These are phyloP conservation scores for Chytridiales sp. DNA, from an alignment of 371 early-diverging fungal species.

Conservation along the genomic window DNA sequence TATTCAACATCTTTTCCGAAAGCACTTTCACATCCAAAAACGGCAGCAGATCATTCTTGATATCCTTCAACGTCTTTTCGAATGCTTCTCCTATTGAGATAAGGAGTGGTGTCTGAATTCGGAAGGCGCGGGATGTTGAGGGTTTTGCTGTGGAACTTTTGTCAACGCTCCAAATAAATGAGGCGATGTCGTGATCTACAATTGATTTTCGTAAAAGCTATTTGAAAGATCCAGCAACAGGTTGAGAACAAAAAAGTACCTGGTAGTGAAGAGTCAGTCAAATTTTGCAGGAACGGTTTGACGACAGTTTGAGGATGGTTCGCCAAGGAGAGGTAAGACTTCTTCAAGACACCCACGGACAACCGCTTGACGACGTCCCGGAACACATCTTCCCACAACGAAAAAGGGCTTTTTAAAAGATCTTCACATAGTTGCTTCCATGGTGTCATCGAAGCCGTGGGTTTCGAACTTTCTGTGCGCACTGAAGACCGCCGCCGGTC, in stretches of 20 bases:
- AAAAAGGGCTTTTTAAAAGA: conserved; percentile 17
- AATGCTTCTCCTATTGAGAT: conserved; percentile 10
- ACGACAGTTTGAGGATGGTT: conserved; percentile 21
- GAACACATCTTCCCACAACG: conserved; percentile 32
- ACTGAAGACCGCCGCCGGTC: neutral
- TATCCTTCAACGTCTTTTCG: conserved; percentile 6
- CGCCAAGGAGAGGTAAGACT: conserved; percentile 14
- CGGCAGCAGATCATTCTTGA: conserved; percentile 16
- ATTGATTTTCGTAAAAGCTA: neutral
- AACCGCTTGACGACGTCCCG: conserved; percentile 17
- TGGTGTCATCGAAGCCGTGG: too few relatives aligned
- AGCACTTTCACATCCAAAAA: neutral
- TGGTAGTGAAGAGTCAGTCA: too few relatives aligned
- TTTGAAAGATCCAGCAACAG: neutral
- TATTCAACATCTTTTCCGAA: neutral
- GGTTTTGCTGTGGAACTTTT: too few relatives aligned
- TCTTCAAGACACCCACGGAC: conserved; percentile 15
- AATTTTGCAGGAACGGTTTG: neutral
- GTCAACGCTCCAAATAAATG: too few relatives aligned
- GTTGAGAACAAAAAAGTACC: neutral
- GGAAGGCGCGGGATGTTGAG: conserved; percentile 11
- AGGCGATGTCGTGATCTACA: neutral
- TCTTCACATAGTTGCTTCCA: conserved; percentile 14
- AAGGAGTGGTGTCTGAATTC: conserved; percentile 24
- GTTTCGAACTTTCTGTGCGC: neutral